A percentile compares a stretch with the other conserved stretches of the same genome.
Evolutionary conservation across 805 yeast genomes (phyloP).

Genomic region (Candida odintsovae): DNA sequence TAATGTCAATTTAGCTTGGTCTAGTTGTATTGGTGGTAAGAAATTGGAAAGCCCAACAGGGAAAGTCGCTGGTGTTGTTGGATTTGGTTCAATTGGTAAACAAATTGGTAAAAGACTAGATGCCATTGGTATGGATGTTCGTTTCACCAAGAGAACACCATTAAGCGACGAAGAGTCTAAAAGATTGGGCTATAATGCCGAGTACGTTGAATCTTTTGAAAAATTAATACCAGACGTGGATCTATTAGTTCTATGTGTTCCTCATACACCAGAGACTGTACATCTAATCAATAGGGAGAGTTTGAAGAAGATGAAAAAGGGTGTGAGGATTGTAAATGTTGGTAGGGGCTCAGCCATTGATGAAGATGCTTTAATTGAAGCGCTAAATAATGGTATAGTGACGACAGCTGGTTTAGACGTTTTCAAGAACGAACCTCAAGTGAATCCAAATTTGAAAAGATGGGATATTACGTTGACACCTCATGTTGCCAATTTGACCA

Average conservation of each 20-base stretch:
- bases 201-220: slow-evolving; percentile 40
- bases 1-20: slow-evolving; percentile 32
- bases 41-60: slow-evolving; percentile 47
- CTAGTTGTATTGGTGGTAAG: slow-evolving; percentile 42
- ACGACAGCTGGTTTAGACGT: slow-evolving; percentile 72
- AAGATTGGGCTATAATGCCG: slow-evolving; percentile 38
- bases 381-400: slow-evolving; percentile 53
- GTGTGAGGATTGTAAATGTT: slow-evolving; percentile 62
- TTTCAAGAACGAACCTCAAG: slow-evolving; percentile 54
- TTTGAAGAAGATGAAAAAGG: slow-evolving; percentile 41
- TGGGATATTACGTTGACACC: slow-evolving; percentile 65
- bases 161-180: slow-evolving; percentile 30
- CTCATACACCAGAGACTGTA: slow-evolving; percentile 53
- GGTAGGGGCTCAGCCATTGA: slow-evolving; percentile 71
- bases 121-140: slow-evolving; percentile 58
- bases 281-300: slow-evolving; percentile 46
- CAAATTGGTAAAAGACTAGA: slow-evolving; percentile 51
- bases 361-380: slow-evolving; percentile 58
- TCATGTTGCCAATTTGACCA: slow-evolving; percentile 64
- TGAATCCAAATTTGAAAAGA: slow-evolving; percentile 46
- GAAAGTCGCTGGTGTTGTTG: slow-evolving; percentile 58
- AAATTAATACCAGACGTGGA: slow-evolving; percentile 39
- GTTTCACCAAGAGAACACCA: slow-evolving; percentile 52
- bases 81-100: slow-evolving; percentile 73
- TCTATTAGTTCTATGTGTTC: slow-evolving; percentile 60